These are phyloP conservation scores for Phytophthora foliorum DNA, from an alignment of 352 stramenopile species.

Conservation along the genomic window DNA sequence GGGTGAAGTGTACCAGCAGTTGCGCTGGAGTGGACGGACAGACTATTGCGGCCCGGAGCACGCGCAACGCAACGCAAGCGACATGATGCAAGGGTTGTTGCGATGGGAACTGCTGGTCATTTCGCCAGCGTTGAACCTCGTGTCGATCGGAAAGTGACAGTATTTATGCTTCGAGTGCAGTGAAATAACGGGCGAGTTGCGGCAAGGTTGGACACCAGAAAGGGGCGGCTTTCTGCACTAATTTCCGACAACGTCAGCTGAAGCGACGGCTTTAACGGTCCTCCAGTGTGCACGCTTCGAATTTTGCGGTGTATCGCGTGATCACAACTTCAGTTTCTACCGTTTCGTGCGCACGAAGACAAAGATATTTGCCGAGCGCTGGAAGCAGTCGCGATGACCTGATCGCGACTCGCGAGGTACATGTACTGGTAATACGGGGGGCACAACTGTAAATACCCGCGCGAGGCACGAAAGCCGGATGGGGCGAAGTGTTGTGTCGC, in stretches of 20 bases:
- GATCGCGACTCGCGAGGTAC: constrained; percentile 11
- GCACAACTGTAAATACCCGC: no score
- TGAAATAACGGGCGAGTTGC: neutral
- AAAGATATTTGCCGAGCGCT: no score
- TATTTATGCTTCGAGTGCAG: no score
- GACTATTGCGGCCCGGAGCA: constrained; percentile 50
- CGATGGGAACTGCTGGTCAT: constrained; percentile 54
- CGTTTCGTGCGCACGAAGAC: constrained; percentile 15
- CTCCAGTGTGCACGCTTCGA: no score
- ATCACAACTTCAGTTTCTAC: constrained; percentile 27
- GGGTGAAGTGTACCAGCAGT: constrained; percentile 33
- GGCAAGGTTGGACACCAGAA: no score
- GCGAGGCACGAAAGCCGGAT: constrained; percentile 9
- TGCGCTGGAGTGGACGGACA: constrained; percentile 53
- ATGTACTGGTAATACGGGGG: no score
- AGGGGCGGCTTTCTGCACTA: neutral
- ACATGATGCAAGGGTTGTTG: constrained; percentile 50
- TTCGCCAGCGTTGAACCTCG: constrained; percentile 36
- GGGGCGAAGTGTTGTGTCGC: neutral
- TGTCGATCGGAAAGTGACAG: constrained; percentile 5
- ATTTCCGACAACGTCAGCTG: neutral
- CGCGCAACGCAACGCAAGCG: constrained; percentile 47
- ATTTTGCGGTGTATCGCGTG: no score
- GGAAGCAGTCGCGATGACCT: constrained; percentile 14
- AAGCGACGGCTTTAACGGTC: no score